Percentiles rank a stretch among this genome's conserved stretches.
Conservation (phyloP, 2,329 filamentous ascomycete species). For the Botryotinia globosa region DNA sequence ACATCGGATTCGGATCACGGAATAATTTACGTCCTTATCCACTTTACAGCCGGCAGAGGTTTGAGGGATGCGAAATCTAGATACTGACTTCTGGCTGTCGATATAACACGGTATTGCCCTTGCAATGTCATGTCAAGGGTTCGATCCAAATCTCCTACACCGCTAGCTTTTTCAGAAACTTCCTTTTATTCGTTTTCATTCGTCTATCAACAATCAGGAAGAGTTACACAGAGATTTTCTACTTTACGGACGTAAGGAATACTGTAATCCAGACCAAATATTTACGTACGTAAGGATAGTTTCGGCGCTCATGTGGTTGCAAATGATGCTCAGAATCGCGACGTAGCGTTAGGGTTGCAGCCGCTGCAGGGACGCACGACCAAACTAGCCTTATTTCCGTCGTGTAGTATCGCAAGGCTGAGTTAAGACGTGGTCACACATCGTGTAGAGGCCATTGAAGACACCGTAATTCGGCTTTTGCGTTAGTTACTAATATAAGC, state of each 20-base stretch:
- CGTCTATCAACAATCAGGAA: background rate
- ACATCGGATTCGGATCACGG: background rate
- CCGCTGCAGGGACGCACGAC: background rate
- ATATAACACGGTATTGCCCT: background rate
- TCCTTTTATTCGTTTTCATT: background rate
- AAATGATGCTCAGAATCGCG: background rate
- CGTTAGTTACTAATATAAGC: background rate
- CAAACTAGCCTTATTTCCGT: background rate
- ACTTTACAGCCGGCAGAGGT: background rate
- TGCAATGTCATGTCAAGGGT: background rate
- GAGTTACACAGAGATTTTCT: no score
- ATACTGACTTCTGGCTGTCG: background rate
- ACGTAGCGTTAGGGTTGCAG: background rate
- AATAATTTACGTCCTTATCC: background rate
- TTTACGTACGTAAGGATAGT: background rate
- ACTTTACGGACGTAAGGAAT: background rate
- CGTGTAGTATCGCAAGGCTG: background rate
- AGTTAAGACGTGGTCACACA: background rate
- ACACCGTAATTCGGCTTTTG: background rate
- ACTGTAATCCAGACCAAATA: background rate
- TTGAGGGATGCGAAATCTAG: background rate
- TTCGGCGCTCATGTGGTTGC: background rate
- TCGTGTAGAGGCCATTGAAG: background rate
- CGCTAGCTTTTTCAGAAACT: background rate
- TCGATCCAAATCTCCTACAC: background rate